Conservation (phyloP, 306 rosid genomes). For the Lablab purpureus region DNA sequence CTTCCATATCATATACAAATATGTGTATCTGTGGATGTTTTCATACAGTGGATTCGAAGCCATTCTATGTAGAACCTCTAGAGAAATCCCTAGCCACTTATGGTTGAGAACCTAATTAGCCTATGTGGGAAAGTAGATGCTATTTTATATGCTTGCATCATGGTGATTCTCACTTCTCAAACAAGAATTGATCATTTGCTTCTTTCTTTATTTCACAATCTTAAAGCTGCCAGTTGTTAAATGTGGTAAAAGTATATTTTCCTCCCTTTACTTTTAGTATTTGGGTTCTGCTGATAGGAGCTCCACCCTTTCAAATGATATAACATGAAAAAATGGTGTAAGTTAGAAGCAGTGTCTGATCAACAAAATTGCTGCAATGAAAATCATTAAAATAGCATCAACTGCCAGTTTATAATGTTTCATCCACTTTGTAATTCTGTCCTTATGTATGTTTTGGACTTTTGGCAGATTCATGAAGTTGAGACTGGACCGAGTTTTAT, state of each 20-base stretch:
- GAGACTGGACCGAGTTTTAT: slow-evolving; percentile 92
- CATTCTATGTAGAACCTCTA: not conserved
- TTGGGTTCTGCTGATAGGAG: slow-evolving; percentile 14
- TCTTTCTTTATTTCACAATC: not conserved
- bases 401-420: slow-evolving; percentile 40
- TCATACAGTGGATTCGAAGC: not conserved
- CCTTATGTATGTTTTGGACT: slow-evolving; percentile 37
- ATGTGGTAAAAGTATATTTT: not conserved
- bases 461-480: slow-evolving; percentile 91
- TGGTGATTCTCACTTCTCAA: slow-evolving; percentile 17
- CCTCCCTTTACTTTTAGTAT: not conserved
- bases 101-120: not conserved
- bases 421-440: slow-evolving; percentile 29
- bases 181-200: not conserved
- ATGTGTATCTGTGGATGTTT: not conserved
- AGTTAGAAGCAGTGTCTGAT: slow-evolving; percentile 6
- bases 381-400: slow-evolving; percentile 35
- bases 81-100: not conserved
- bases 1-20: not conserved
- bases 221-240: not conserved
- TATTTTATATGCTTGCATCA: slow-evolving; percentile 1
- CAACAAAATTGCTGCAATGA: slow-evolving; percentile 25
- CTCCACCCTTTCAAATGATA: slow-evolving; percentile 29
- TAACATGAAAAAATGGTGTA: slow-evolving; percentile 14
- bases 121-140: not conserved